phyloP scores from a whole-genome alignment of 352 stramenopile genomes.

The Phytophthora ramorum region DNA sequence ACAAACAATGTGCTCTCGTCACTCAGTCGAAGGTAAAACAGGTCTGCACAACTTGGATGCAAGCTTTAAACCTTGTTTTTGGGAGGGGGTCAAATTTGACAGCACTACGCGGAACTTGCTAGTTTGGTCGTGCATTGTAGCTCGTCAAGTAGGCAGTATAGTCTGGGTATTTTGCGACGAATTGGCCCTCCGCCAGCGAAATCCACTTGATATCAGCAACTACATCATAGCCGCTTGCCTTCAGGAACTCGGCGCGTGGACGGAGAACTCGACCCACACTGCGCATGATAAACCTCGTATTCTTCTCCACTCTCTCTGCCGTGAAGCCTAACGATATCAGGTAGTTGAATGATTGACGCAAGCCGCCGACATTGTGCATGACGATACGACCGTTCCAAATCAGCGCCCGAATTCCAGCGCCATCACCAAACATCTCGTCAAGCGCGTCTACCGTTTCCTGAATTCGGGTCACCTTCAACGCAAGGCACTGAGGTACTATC shows the following conservation, averaged over 20 bases:
- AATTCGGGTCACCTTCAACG: constrained; percentile 43
- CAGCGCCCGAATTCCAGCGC: constrained; percentile 29
- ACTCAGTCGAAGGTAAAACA: too few relatives aligned
- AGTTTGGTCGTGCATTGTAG: constrained; percentile 15
- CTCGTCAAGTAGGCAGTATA: constrained; percentile 29
- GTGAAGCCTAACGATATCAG: constrained; percentile 44
- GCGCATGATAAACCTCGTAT: constrained; percentile 49
- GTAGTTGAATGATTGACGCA: constrained; percentile 52
- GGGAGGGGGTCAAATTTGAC: too few relatives aligned
- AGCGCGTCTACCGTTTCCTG: constrained; percentile 49
- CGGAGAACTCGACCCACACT: constrained; percentile 46
- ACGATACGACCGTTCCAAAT: constrained; percentile 44
- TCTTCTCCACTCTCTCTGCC: constrained; percentile 35
- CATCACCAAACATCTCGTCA: constrained; percentile 50
- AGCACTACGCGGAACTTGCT: neutral
- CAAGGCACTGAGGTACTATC: constrained; percentile 49
- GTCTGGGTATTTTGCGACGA: constrained; percentile 38
- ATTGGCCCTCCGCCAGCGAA: constrained; percentile 30
- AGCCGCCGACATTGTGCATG: constrained; percentile 54
- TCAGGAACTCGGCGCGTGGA: constrained; percentile 57
- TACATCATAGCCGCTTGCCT: constrained; percentile 18
- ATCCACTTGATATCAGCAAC: constrained; percentile 46
- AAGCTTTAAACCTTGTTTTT: too few relatives aligned
- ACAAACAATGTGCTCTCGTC: too few relatives aligned
- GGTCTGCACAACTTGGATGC: too few relatives aligned